Evolutionary conservation across 192 early-diverging fungal species (phyloP).

Genomic region (Coemansia asiatica): DNA sequence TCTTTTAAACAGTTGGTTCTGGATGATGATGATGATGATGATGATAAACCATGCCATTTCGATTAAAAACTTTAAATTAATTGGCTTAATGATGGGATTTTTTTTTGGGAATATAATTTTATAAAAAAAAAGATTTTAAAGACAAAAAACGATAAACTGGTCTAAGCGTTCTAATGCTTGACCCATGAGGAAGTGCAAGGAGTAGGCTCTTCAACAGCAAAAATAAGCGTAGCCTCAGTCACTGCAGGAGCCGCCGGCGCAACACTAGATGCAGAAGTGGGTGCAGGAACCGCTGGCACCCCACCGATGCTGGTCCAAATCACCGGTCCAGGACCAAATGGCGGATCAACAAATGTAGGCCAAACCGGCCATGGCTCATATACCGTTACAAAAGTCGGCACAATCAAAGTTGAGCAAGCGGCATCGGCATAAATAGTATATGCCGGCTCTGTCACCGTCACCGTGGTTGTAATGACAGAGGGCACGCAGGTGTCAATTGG

Average conservation of each 20-base stretch:
- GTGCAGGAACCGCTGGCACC: constrained; percentile 10
- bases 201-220: constrained; percentile 7
- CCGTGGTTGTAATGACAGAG: constrained; percentile 1
- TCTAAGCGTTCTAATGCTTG: not conserved
- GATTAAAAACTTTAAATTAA: too few relatives aligned
- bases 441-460: constrained; percentile 10
- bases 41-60: too few relatives aligned
- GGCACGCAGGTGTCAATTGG: not conserved
- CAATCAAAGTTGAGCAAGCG: constrained; percentile 12
- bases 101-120: not conserved
- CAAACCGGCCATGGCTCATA: constrained; percentile 17
- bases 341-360: constrained; percentile 12
- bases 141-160: not conserved
- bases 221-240: constrained; percentile 2
- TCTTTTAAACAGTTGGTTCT: not conserved
- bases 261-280: constrained; percentile 5
- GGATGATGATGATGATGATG: too few relatives aligned
- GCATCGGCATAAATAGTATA: constrained; percentile 19
- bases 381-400: constrained; percentile 24
- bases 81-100: not conserved
- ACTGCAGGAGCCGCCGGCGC: constrained; percentile 1
- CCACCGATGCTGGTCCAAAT: constrained; percentile 27
- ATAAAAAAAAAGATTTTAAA: not conserved
- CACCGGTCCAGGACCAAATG: constrained; percentile 40
- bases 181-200: constrained; percentile 26